A percentile compares a stretch with the other conserved stretches of the same genome.
Evolutionary conservation across 495 filamentous ascomycete species (phyloP).

Genomic region (Penicillium nucicola): DNA sequence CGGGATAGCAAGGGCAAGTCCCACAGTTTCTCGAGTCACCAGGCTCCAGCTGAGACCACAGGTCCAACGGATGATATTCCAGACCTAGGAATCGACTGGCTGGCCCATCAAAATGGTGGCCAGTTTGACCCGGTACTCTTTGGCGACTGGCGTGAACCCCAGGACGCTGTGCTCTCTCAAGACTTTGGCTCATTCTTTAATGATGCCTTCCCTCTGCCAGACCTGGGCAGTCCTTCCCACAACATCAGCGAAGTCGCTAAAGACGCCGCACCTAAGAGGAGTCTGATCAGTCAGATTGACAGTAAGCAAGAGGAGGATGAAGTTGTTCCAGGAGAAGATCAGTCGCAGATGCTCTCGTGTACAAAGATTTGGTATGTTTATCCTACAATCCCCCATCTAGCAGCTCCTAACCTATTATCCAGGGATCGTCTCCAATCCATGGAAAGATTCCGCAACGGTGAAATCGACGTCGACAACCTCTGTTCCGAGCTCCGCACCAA

Average conservation of each 20-base stretch:
- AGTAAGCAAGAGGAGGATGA: constrained; percentile 63
- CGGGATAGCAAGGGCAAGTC: constrained; percentile 25
- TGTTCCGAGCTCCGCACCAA: constrained; percentile 95
- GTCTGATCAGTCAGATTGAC: constrained; percentile 73
- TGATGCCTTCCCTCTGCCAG: constrained; percentile 76
- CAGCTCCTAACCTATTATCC: constrained; percentile 11
- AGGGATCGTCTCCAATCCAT: constrained; percentile 92
- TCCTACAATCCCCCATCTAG: neutral
- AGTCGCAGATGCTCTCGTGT: constrained; percentile 69
- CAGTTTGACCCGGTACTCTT: constrained; percentile 92
- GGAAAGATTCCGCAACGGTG: constrained; percentile 79
- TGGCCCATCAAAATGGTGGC: constrained; percentile 80
- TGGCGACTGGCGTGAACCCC: constrained; percentile 87
- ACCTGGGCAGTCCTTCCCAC: constrained; percentile 74
- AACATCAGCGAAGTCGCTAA: constrained; percentile 49
- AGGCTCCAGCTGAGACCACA: constrained; percentile 16
- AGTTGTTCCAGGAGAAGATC: constrained; percentile 62
- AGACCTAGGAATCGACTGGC: constrained; percentile 60
- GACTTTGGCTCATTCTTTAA: constrained; percentile 80
- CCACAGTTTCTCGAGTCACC: constrained; percentile 28
- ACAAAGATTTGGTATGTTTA: constrained; percentile 87
- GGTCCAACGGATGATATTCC: constrained; percentile 24
- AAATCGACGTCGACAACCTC: constrained; percentile 87
- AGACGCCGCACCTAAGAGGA: constrained; percentile 55
- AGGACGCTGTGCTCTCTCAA: constrained; percentile 67